Evolutionary conservation across 371 early-diverging fungal genomes (phyloP), one percentile per base, ranked within the genome.

Genomic region (Mortierella sp.): DNA sequence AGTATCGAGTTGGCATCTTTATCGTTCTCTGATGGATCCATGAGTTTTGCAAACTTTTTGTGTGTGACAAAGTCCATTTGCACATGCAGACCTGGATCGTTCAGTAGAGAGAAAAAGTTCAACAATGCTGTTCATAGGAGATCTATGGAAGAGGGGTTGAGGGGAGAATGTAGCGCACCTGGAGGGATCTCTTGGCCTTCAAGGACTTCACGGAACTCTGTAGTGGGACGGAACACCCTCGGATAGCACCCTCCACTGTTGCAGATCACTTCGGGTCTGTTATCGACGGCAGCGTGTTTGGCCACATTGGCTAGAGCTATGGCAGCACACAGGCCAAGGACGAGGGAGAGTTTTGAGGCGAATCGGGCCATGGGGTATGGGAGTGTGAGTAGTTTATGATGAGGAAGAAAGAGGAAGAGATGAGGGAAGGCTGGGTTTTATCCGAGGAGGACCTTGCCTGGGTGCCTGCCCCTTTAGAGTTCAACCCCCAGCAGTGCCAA

Each of bases 21-120:
- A 4, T 56, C 30, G 31, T 50, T 10, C 2, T 67, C 46, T 31
- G 58, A 61, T 13, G 72, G 68, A 54, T 71, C 80, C 57, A 80
- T 66, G 38, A 88, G 80, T 28, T 83, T 83, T 24, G 88, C 88
- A 60, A 62, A 70, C 27, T 83, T 82, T 48, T 71, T 62, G 26
- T 84, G 86, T 3, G 85, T 87, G 41, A 62, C 64, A 70, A 87
- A 82, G 66, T 88, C 84, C 57, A 88, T 74, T 46, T 82, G 82
- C 10, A 85, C 72, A 73, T 86, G 88, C 1, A 88, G 81, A 23
- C 86, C 84, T 83, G 10, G 55, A 45, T 16, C 34, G 16, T 23
- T 23, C 38, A 48, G 24, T 34, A 63, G n/a, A 26, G 52, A 48
- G 12, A 45, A 28, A 38, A 28, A 50, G 18, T 14, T n/a, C n/a